Evolutionary conservation across 495 filamentous ascomycete species (phyloP).

Genomic region (Parmelia sp.): DNA sequence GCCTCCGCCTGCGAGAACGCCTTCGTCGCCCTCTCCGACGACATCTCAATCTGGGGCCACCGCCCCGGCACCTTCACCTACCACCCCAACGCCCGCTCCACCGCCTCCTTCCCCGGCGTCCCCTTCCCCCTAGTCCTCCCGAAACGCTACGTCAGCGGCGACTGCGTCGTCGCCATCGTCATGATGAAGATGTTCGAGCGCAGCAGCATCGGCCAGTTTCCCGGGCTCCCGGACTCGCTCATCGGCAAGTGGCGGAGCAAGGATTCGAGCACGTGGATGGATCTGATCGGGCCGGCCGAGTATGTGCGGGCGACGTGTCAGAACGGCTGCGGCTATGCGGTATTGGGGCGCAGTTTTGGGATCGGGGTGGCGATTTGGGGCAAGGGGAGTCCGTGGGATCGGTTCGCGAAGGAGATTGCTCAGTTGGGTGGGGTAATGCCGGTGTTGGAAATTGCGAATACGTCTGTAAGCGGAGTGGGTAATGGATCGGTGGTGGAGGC

Average conservation of each 20-base stretch:
- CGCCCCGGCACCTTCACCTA: conserved; percentile 1
- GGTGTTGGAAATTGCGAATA: neutral
- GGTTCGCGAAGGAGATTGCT: neutral
- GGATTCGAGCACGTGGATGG: conserved; percentile 9
- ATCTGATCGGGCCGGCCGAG: conserved; percentile 1
- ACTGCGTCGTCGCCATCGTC: conserved; percentile 13
- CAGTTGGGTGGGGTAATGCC: neutral
- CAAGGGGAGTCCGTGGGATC: conserved; percentile 12
- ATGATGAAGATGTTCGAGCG: conserved; percentile 19
- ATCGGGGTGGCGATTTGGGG: conserved; percentile 1
- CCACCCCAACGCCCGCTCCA: neutral
- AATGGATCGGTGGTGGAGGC: conserved; percentile 1
- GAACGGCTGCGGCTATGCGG: conserved; percentile 9
- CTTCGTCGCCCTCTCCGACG: conserved; percentile 4
- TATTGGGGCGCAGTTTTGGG: neutral
- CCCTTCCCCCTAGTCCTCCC: neutral
- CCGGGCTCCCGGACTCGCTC: neutral
- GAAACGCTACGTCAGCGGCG: conserved; percentile 8
- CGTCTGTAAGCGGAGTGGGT: neutral
- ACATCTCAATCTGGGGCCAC: conserved; percentile 4
- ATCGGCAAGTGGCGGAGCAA: neutral
- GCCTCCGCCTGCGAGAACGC: conserved; percentile 8
- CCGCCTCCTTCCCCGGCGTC: neutral
- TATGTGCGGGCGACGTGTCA: conserved; percentile 10
- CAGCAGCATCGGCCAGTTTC: neutral